phyloP scores from a whole-genome alignment of 805 yeast genomes.

The Yamadazyma endophytica region DNA sequence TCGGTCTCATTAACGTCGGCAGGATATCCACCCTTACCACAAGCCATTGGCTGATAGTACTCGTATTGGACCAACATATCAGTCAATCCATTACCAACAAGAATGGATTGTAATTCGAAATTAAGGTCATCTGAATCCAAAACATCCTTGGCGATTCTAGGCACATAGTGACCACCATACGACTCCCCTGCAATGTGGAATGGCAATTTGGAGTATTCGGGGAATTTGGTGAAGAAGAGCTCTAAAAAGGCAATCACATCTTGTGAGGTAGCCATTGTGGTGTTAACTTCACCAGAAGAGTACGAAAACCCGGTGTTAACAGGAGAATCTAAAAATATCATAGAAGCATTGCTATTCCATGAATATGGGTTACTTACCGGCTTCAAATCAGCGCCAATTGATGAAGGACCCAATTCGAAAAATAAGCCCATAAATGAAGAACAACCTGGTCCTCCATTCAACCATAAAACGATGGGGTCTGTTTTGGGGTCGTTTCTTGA shows the following conservation, averaged over 20 bases:
- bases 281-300: constrained; percentile 13
- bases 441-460: constrained; percentile 27
- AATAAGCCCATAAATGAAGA: constrained; percentile 22
- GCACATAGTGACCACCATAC: constrained; percentile 40
- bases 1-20: constrained; percentile 19
- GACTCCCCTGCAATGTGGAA: constrained; percentile 35
- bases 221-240: constrained; percentile 24
- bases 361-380: constrained; percentile 21
- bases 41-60: constrained; percentile 83
- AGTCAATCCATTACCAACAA: constrained; percentile 89
- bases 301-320: constrained; percentile 20
- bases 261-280: constrained; percentile 16
- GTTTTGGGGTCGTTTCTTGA: constrained; percentile 23
- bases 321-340: constrained; percentile 30
- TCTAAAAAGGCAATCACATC: constrained; percentile 23
- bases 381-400: constrained; percentile 16
- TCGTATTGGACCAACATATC: constrained; percentile 72
- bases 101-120: constrained; percentile 59
- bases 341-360: constrained; percentile 25
- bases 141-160: constrained; percentile 32
- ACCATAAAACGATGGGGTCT: constrained; percentile 24
- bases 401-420: constrained; percentile 23
- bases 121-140: constrained; percentile 27
- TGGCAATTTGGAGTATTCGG: constrained; percentile 13
- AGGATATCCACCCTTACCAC: constrained; percentile 45